Conservation (phyloP, 2,329 filamentous ascomycete genomes). For the Alternaria gaisen region DNA sequence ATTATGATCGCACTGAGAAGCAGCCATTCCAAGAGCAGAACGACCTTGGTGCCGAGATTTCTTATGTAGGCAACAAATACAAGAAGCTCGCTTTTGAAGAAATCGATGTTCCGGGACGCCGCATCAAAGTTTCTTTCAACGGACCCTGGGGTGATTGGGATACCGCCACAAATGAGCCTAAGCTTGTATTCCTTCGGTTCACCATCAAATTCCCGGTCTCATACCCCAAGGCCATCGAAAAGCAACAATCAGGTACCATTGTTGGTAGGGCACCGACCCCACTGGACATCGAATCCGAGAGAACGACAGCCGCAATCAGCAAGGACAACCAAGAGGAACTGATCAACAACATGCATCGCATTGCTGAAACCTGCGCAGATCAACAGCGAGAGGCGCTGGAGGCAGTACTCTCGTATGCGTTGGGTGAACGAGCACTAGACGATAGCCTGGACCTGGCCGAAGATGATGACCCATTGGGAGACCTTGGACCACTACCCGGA, state of each 20-base stretch:
- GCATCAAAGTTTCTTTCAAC: slow-evolving; percentile 65
- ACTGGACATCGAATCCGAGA: slow-evolving; percentile 64
- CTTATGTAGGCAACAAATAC: slow-evolving; percentile 67
- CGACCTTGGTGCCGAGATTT: slow-evolving; percentile 67
- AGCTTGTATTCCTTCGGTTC: slow-evolving; percentile 64
- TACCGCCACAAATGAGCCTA: slow-evolving; percentile 35
- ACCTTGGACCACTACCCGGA: slow-evolving; percentile 51
- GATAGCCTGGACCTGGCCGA: slow-evolving; percentile 59
- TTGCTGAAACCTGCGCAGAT: slow-evolving; percentile 63
- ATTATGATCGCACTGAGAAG: slow-evolving; percentile 23
- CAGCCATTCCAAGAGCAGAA: slow-evolving; percentile 55
- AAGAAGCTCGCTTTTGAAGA: slow-evolving; percentile 68
- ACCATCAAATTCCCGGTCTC: slow-evolving; percentile 66
- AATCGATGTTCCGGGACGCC: slow-evolving; percentile 64
- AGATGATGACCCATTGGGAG: slow-evolving; percentile 65
- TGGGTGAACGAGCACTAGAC: slow-evolving; percentile 67
- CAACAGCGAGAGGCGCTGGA: slow-evolving; percentile 67
- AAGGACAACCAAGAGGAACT: slow-evolving; percentile 59
- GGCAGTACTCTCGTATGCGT: slow-evolving; percentile 67
- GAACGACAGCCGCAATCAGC: slow-evolving; percentile 63
- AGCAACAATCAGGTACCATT: slow-evolving; percentile 30
- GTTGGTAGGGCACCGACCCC: slow-evolving; percentile 52
- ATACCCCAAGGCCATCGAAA: slow-evolving; percentile 63
- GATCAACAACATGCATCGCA: slow-evolving; percentile 61
- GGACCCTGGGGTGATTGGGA: slow-evolving; percentile 66